Evolutionary conservation across 169 alveolate genomes (phyloP).

Genomic region (Toxoplasma gondii): DNA sequence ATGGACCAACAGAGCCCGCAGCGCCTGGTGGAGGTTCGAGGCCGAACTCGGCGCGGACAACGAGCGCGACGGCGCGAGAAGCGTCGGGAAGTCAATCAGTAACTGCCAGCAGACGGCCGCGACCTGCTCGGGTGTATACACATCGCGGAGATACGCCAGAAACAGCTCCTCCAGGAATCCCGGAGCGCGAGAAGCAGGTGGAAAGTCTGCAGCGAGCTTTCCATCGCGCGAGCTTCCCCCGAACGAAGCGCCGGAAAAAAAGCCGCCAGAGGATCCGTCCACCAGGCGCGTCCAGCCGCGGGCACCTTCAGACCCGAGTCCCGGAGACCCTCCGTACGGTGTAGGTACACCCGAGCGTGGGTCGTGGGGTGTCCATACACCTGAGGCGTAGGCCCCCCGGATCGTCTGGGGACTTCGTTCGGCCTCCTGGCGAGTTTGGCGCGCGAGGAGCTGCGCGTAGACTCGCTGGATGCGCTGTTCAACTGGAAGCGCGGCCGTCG

Average conservation of each 20-base stretch:
- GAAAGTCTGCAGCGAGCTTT: background rate
- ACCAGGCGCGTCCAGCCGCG: background rate
- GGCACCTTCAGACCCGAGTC: background rate
- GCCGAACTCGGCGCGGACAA: background rate
- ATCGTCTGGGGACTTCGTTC: background rate
- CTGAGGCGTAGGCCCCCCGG: background rate
- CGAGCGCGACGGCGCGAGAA: background rate
- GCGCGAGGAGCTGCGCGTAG: background rate
- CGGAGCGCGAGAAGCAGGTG: background rate
- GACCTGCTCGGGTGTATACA: constrained; percentile 3
- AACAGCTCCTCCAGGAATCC: background rate
- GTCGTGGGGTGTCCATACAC: background rate
- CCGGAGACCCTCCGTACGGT: background rate
- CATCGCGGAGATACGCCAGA: constrained; percentile 13
- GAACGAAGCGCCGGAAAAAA: background rate
- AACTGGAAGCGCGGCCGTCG: background rate
- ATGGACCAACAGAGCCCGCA: background rate
- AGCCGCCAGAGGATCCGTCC: too few relatives aligned
- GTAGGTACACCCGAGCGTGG: background rate
- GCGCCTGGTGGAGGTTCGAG: background rate
- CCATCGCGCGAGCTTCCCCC: background rate
- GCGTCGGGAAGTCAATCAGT: background rate
- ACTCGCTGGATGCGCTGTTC: background rate
- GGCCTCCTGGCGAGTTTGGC: background rate
- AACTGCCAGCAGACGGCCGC: constrained; percentile 37